Conservation (phyloP, 2,329 filamentous ascomycete genomes). For the Pseudogymnoascus sp. region DNA sequence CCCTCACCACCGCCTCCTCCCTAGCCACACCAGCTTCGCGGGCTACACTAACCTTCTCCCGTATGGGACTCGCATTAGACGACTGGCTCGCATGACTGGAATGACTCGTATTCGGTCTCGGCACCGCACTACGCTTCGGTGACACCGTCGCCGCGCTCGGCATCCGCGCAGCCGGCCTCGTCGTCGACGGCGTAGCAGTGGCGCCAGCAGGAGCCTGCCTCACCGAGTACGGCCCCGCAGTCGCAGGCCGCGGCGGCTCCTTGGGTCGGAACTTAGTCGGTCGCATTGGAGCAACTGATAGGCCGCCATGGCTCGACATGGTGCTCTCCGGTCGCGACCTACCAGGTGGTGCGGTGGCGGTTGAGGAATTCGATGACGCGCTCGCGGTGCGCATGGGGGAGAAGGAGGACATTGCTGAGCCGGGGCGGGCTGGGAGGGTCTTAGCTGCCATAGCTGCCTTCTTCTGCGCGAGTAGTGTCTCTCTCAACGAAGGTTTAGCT, state of each 20-base stretch:
- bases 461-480: slow-evolving; percentile 78
- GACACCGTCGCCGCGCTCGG: slow-evolving; percentile 39
- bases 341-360: slow-evolving; percentile 31
- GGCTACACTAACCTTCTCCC: slow-evolving; percentile 26
- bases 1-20: background rate
- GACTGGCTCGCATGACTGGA: slow-evolving; percentile 26
- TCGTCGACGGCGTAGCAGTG: slow-evolving; percentile 25
- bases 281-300: slow-evolving; percentile 56
- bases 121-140: slow-evolving; percentile 25
- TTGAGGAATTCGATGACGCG: slow-evolving; percentile 27
- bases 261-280: slow-evolving; percentile 44
- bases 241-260: slow-evolving; percentile 50
- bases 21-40: background rate
- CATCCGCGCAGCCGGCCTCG: slow-evolving; percentile 38
- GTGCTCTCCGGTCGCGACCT: slow-evolving; percentile 33
- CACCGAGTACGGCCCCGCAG: slow-evolving; percentile 57
- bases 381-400: slow-evolving; percentile 41
- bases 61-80: slow-evolving; percentile 35
- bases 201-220: slow-evolving; percentile 27
- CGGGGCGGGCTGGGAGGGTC: slow-evolving; percentile 48
- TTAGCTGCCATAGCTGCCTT: slow-evolving; percentile 45
- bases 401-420: slow-evolving; percentile 55
- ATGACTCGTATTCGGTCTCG: slow-evolving; percentile 28
- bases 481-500: slow-evolving; percentile 61
- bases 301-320: slow-evolving; percentile 39